These are phyloP conservation scores for Amanita polypyramis DNA, from an alignment of 768 basidiomycete species.

Conservation along the genomic window DNA sequence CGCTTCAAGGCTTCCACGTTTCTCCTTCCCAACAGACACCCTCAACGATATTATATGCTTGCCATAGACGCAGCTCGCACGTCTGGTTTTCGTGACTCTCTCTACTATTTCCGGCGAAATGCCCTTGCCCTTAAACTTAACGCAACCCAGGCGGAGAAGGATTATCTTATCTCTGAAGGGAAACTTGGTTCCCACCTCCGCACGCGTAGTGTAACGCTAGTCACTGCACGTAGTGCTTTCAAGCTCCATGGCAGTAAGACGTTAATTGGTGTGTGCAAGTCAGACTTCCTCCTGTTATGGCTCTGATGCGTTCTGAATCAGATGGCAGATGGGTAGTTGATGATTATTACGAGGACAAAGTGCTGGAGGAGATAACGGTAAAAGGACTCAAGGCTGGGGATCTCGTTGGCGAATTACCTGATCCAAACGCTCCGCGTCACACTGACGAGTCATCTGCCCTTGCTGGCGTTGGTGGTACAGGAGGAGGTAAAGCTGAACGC, in stretches of 20 bases:
- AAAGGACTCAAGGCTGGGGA: constrained; percentile 78
- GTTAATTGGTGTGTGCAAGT: constrained; percentile 50
- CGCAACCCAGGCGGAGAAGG: constrained; percentile 85
- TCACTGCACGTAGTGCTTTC: constrained; percentile 87
- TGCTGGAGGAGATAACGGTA: constrained; percentile 64
- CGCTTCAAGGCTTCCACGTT: constrained; percentile 88
- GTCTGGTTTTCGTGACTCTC: constrained; percentile 91
- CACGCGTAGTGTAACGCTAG: constrained; percentile 87
- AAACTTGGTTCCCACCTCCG: constrained; percentile 83
- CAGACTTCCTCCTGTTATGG: neutral
- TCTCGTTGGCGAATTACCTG: constrained; percentile 72
- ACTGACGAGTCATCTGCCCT: constrained; percentile 32
- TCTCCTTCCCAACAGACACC: constrained; percentile 73
- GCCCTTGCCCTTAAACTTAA: constrained; percentile 84
- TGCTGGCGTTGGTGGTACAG: constrained; percentile 24
- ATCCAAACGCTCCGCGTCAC: constrained; percentile 49
- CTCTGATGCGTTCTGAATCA: constrained; percentile 18
- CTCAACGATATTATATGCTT: constrained; percentile 83
- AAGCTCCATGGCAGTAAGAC: constrained; percentile 92
- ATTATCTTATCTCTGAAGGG: constrained; percentile 80
- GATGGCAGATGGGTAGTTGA: constrained; percentile 91
- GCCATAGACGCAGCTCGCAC: constrained; percentile 96
- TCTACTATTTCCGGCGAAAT: constrained; percentile 97
- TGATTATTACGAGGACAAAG: constrained; percentile 92
- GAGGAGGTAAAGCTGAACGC: constrained; percentile 30